These are phyloP conservation scores for Leptographium lundbergii DNA, from an alignment of 2,329 filamentous ascomycete genomes.

Conservation along the genomic window DNA sequence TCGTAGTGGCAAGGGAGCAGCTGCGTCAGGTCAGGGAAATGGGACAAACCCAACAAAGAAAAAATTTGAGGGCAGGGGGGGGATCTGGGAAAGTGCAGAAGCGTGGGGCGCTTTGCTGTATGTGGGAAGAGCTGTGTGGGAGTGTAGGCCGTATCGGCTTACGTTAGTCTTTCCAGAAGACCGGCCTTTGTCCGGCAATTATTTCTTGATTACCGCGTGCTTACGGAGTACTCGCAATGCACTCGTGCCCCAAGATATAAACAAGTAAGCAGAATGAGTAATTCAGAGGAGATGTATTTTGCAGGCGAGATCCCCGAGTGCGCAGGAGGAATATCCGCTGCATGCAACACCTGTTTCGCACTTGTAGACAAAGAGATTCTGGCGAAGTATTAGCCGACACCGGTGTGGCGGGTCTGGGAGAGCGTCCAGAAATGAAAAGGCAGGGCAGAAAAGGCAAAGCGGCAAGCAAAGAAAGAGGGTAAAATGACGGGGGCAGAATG, in stretches of 20 bases:
- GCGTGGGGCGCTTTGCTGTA: too few species aligned
- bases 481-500: neutral
- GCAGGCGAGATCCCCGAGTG: neutral
- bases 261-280: neutral
- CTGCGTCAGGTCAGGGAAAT: neutral
- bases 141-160: too few species aligned
- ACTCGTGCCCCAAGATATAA: too few species aligned
- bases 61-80: neutral
- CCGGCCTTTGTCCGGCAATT: too few species aligned
- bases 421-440: neutral
- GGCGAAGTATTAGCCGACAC: conserved; percentile 1
- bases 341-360: neutral
- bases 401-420: neutral
- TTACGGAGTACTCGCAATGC: too few species aligned
- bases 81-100: neutral
- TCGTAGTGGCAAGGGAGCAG: neutral
- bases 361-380: neutral
- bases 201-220: too few species aligned
- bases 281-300: neutral
- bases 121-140: too few species aligned
- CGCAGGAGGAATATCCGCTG: neutral
- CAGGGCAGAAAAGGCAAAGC: neutral
- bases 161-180: too few species aligned
- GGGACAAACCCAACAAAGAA: neutral
- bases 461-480: neutral